Conservation (phyloP, 2,329 filamentous ascomycete genomes). For the Intubia oerlemansii region DNA sequence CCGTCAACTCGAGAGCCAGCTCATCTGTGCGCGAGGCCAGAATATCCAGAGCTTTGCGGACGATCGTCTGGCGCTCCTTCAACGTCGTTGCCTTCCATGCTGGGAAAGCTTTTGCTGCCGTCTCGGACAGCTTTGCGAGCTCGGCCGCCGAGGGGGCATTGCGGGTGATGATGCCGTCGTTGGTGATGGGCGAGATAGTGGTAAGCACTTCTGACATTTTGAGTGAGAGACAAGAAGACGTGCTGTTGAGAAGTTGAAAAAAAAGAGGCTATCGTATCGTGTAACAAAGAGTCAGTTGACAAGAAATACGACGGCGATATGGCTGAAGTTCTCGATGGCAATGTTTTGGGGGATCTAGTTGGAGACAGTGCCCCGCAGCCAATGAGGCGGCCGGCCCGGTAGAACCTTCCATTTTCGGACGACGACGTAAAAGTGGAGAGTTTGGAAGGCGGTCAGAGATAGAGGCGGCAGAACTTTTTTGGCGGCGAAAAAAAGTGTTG, state of each 20-base stretch:
- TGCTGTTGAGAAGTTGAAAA: too few relatives aligned
- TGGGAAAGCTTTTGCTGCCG: slow-evolving; percentile 54
- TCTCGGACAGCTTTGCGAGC: slow-evolving; percentile 47
- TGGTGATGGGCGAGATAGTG: slow-evolving; percentile 81
- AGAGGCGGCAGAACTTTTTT: slow-evolving; percentile 1
- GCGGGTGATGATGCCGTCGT: slow-evolving; percentile 62
- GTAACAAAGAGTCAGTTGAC: too few relatives aligned
- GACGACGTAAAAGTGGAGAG: too few relatives aligned
- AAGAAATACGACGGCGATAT: too few relatives aligned
- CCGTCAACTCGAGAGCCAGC: slow-evolving; percentile 65
- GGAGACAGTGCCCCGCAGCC: too few relatives aligned
- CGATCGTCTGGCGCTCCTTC: slow-evolving; percentile 54
- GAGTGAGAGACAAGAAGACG: too few relatives aligned
- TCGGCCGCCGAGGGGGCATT: slow-evolving; percentile 52
- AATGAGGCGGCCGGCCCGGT: too few relatives aligned
- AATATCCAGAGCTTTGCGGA: slow-evolving; percentile 56
- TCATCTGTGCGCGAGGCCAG: slow-evolving; percentile 54
- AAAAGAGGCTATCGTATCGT: too few relatives aligned
- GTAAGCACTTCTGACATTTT: slow-evolving; percentile 41
- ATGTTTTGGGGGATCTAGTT: too few relatives aligned
- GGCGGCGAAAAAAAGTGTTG: background rate
- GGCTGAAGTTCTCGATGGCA: too few relatives aligned
- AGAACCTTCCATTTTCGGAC: too few relatives aligned
- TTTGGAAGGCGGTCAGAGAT: too few relatives aligned
- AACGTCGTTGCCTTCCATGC: slow-evolving; percentile 58